Conservation (phyloP, 1,139 yeast genomes). For the Yamadazyma diospyri region DNA sequence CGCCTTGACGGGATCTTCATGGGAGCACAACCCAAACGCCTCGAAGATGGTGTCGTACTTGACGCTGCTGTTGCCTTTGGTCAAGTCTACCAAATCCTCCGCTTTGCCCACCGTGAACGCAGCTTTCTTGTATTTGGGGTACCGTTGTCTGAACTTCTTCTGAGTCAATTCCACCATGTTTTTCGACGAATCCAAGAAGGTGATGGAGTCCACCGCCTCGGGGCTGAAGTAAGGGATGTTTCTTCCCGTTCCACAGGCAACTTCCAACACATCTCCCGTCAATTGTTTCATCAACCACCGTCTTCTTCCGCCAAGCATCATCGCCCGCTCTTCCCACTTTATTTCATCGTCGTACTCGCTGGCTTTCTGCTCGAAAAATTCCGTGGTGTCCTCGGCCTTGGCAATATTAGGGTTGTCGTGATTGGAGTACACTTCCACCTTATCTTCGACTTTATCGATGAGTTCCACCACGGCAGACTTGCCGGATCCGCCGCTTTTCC, state of each 20-base stretch:
- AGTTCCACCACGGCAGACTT: slow-evolving; percentile 5
- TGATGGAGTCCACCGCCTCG: slow-evolving; percentile 60
- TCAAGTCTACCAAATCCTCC: slow-evolving; percentile 68
- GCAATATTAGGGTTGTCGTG: slow-evolving; percentile 44
- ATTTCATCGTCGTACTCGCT: slow-evolving; percentile 78
- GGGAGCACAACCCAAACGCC: slow-evolving; percentile 94
- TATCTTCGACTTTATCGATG: slow-evolving; percentile 5
- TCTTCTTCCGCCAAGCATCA: slow-evolving; percentile 79
- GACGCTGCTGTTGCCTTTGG: slow-evolving; percentile 36
- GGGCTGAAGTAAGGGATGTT: slow-evolving; percentile 74
- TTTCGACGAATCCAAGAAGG: slow-evolving; percentile 79
- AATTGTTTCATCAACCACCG: slow-evolving; percentile 79
- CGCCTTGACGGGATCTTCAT: slow-evolving; percentile 85
- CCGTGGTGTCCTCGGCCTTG: slow-evolving; percentile 78
- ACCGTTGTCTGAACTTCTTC: slow-evolving; percentile 64
- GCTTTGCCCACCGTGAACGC: slow-evolving; percentile 93
- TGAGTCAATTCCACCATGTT: slow-evolving; percentile 85
- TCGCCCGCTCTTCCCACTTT: slow-evolving; percentile 79
- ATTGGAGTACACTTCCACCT: slow-evolving; percentile 17
- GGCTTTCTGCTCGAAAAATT: slow-evolving; percentile 77
- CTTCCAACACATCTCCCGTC: slow-evolving; percentile 86
- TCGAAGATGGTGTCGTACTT: slow-evolving; percentile 90
- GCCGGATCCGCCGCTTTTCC: slow-evolving; percentile 10
- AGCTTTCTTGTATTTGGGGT: slow-evolving; percentile 64
- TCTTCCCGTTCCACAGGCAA: slow-evolving; percentile 95